These are phyloP conservation scores for Bauhinia variegata DNA, from an alignment of 306 rosid species.

Conservation along the genomic window DNA sequence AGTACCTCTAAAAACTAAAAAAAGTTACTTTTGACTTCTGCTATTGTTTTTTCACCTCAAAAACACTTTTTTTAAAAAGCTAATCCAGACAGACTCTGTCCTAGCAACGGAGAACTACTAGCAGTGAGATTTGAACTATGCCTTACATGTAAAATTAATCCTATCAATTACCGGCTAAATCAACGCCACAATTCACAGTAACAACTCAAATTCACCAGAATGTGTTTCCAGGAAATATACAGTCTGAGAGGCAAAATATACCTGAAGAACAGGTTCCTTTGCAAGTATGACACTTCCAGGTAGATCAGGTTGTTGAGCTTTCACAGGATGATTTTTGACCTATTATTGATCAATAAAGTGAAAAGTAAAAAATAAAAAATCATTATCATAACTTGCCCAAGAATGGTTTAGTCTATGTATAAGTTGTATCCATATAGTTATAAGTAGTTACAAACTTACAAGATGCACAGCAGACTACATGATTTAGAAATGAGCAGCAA, in stretches of 20 bases:
- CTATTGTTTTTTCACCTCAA: too few species aligned
- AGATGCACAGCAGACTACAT: not conserved
- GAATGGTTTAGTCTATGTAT: not conserved
- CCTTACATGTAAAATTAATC: too few species aligned
- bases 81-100: too few species aligned
- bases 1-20: too few species aligned
- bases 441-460: too few species aligned
- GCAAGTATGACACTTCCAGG: conserved; percentile 90
- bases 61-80: too few species aligned
- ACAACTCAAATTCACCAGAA: not conserved
- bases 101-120: too few species aligned
- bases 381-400: not conserved
- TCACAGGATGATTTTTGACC: conserved; percentile 93
- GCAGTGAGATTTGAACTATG: too few species aligned
- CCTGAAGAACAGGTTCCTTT: conserved; percentile 90
- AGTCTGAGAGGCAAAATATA: conserved; percentile 40
- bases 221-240: not conserved
- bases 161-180: too few species aligned
- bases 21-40: too few species aligned
- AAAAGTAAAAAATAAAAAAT: not conserved
- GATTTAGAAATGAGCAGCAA: conserved; percentile 11
- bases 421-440: not conserved
- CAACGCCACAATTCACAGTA: too few species aligned
- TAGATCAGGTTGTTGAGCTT: conserved; percentile 81
- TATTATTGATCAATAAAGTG: conserved; percentile 25